Conservation (phyloP, 306 rosid genomes). For the Trifolium pratense region DNA sequence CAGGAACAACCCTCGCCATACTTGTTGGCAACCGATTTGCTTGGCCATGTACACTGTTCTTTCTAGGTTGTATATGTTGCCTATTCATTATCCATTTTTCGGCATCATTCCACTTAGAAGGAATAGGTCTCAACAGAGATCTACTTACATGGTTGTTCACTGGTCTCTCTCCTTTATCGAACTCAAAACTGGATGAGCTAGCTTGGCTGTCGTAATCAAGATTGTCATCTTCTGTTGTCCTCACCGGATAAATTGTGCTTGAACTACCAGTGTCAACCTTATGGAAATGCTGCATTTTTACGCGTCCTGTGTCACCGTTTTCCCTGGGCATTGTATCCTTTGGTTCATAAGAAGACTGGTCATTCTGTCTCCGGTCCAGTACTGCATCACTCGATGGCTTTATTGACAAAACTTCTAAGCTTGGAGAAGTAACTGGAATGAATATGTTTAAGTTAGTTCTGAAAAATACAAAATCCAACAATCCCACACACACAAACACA, state of each 20-base stretch:
- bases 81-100: slow-evolving; percentile 94
- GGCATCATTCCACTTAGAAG: slow-evolving; percentile 97
- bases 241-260: slow-evolving; percentile 64
- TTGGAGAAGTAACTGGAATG: slow-evolving; percentile 63
- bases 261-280: slow-evolving; percentile 68
- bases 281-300: slow-evolving; percentile 53
- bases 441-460: slow-evolving; percentile 42
- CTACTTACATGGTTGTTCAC: slow-evolving; percentile 60
- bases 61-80: slow-evolving; percentile 59
- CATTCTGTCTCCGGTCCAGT: slow-evolving; percentile 33
- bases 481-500: not conserved
- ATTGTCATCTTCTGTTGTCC: slow-evolving; percentile 75
- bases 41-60: slow-evolving; percentile 57
- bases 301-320: slow-evolving; percentile 44
- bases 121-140: slow-evolving; percentile 72
- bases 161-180: slow-evolving; percentile 81
- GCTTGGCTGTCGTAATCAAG: slow-evolving; percentile 95
- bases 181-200: slow-evolving; percentile 98
- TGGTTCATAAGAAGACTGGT: slow-evolving; percentile 42
- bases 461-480: slow-evolving; percentile 12
- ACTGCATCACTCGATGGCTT: slow-evolving; percentile 49
- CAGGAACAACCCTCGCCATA: slow-evolving; percentile 82
- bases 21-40: slow-evolving; percentile 62
- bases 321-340: slow-evolving; percentile 61
- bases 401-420: slow-evolving; percentile 54